phyloP scores from a whole-genome alignment of 2,329 filamentous ascomycete species.

The Alternaria triticina region DNA sequence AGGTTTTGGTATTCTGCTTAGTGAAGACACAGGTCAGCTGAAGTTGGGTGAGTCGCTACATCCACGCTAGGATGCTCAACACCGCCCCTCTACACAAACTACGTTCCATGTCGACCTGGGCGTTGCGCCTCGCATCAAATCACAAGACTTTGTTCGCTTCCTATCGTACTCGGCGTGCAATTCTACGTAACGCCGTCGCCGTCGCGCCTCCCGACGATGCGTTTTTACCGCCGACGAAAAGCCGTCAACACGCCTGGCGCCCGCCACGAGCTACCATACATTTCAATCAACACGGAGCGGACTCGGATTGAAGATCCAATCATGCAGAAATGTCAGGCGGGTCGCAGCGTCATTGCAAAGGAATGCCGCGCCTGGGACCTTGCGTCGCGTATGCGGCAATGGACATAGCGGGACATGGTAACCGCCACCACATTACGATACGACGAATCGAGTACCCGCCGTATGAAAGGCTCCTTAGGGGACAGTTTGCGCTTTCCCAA shows the following conservation, averaged over 20 bases:
- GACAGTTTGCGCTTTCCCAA: neutral
- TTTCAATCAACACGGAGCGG: neutral
- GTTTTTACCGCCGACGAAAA: neutral
- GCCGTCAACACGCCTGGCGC: neutral
- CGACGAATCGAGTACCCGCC: too few species aligned
- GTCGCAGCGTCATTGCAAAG: neutral
- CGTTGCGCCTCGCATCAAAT: neutral
- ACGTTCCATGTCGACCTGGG: neutral
- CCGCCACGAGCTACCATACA: neutral
- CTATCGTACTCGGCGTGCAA: neutral
- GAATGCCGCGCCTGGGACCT: neutral
- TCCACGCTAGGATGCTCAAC: neutral
- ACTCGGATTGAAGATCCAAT: neutral
- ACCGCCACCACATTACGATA: neutral
- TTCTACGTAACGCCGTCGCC: neutral
- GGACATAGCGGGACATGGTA: neutral
- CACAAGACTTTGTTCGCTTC: neutral
- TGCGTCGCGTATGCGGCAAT: neutral
- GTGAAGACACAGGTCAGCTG: neutral
- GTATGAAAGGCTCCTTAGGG: neutral
- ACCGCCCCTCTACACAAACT: neutral
- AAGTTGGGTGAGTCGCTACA: neutral
- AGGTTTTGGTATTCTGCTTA: neutral
- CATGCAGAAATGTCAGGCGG: too few species aligned
- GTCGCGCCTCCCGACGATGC: too few species aligned